Base-by-base conservation (phyloP, 495 filamentous ascomycete genomes). In the Penicillium herquei region DNA sequence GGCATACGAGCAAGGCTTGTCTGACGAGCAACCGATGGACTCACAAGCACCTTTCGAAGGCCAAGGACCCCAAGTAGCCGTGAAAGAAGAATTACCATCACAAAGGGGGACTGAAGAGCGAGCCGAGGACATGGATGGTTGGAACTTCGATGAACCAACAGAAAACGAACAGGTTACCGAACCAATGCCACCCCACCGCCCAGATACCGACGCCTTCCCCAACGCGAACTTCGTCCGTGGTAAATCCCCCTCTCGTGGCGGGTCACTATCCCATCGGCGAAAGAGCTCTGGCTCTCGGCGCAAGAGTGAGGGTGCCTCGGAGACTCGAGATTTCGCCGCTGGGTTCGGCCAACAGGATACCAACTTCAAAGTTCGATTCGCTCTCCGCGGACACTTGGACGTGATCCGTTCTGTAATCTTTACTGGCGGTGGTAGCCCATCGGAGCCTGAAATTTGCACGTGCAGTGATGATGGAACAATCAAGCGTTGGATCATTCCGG, bases 371-470 rank as follows among this genome's bases (percentile, higher is more conserved):
- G 89, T 97, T 51, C 84, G 90, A 51, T 98, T 96, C 70, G 94
- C 90, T 3, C 76, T 98, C 3, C 79, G 94, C 48, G 94, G 94
- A 11, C 94, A 98, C 70, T 79, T 98, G 3, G 93, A 98, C 71
- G 89, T 94, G 33, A 89, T 98, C 11, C 85, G 94, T 16, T 89
- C 91, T 10, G 89, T 96, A 49, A 92, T 96, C 56, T 98, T 98
- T 72, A 97, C 91, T 7, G 95, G 94, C 8, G 93, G 93, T 34
- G 94, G 94, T 43, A 96, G 89, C 67, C 90, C 90, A 6, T 88
- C 90, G 7, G 94, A 98, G 66, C 94, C 94, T 0, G 94, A 98
- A 70, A 92, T 98, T 46, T 97, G 92, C 69, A 98, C 95, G 3
- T 89, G 90, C 49, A 93, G 95, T 51, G 94, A 98, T 66, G 94